Evolutionary conservation across 2,329 filamentous ascomycete genomes (phyloP), one percentile per base, ranked within the genome.

Genomic region (Balansia obtecta): DNA sequence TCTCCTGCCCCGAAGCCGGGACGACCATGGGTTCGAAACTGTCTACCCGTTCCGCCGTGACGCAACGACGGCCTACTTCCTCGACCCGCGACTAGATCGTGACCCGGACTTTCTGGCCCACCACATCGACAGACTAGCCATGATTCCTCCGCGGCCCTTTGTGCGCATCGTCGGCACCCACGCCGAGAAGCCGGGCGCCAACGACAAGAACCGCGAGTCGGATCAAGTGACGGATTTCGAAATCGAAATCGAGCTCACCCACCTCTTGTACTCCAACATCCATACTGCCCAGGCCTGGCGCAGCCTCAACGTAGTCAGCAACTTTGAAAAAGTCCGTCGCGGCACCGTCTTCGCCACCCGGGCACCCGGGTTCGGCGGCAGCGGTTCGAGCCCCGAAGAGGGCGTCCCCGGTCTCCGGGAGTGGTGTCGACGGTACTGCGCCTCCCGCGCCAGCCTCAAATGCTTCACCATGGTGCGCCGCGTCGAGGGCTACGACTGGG

Each of bases 391-490:
- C 3, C 57, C 60, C 6, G 65, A 67, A 44, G 57, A 58, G n/a
- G 64, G 64, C 18, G 58, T 55, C 3, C 64, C 65, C 0, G 53
- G 56, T n/a, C 58, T 67, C 42, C 53, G 60, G 9, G 75, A 82
- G 52, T 89, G 85, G 85, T 87, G 83, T 57, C 76, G 83, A 52
- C 74, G 75, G 39, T 90, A 80, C 65, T 82, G 79, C 58, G 75
- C 75, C 2, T 79, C 75, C 55, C 68, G 70, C 20, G 71, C 78
- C 1, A 68, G 69, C 9, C 69, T 87, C 34, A 83, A 83, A 60
- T 70, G 65, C 43, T 79, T 84, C 55, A 60, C 65, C 1, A 64
- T 83, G 18, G 66, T 68, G 54, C 70, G 78, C 9, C 65, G 65
- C 33, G 69, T 88, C 46, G 63, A 70, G 0, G 83, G 84, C 20